Percentiles rank a stretch among this genome's conserved stretches.
phyloP scores from a whole-genome alignment of 2,329 filamentous ascomycete genomes.

The Mollisia scopiformis region DNA sequence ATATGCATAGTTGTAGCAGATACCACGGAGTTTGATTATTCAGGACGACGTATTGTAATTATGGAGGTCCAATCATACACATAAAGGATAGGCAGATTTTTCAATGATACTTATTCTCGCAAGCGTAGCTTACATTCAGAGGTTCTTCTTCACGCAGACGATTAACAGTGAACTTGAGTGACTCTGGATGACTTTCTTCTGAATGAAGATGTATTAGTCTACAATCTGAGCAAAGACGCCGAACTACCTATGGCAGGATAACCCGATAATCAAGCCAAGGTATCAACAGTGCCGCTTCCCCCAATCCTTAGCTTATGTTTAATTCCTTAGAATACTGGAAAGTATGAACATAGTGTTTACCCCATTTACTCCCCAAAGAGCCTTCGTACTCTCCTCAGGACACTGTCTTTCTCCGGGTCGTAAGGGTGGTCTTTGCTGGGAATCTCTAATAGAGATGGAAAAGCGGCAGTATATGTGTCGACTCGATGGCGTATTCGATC shows the following conservation, averaged over 20 bases:
- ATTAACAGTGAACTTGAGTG: too few species aligned
- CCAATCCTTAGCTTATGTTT: background rate
- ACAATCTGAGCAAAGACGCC: too few species aligned
- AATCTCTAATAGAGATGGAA: constrained; percentile 95
- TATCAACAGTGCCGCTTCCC: background rate
- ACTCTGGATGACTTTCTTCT: too few species aligned
- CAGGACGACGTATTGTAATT: constrained; percentile 21
- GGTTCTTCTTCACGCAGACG: too few species aligned
- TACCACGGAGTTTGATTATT: constrained; percentile 26
- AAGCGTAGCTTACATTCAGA: background rate
- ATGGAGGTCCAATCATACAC: constrained; percentile 3
- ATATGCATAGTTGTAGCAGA: constrained; percentile 25
- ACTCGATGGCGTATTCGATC: constrained; percentile 91
- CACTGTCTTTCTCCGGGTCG: constrained; percentile 98
- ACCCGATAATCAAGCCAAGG: too few species aligned
- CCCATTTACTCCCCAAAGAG: constrained; percentile 69
- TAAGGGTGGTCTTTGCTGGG: constrained; percentile 99
- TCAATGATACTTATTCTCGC: background rate
- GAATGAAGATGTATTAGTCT: too few species aligned
- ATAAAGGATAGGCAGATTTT: background rate
- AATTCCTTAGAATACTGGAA: background rate
- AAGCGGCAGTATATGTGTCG: constrained; percentile 90
- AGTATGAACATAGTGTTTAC: background rate
- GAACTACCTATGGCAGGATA: too few species aligned
- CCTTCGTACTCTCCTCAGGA: constrained; percentile 82